These are phyloP conservation scores for Phallus indusiatus DNA, from an alignment of 768 basidiomycete species.

Conservation along the genomic window DNA sequence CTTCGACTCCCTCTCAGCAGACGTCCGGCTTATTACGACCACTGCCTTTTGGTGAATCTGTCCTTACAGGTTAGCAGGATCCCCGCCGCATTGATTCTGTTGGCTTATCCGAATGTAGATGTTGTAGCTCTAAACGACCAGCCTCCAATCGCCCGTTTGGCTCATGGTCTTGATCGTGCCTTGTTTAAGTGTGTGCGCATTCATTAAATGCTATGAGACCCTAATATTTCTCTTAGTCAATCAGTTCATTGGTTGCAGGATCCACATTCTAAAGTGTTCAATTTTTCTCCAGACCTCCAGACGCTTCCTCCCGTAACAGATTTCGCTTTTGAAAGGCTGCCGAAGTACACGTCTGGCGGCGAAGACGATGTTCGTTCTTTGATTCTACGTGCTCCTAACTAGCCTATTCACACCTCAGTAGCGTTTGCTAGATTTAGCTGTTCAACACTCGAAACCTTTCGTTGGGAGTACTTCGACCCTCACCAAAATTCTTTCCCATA, in stretches of 20 bases:
- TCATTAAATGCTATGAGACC: not conserved
- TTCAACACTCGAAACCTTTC: conserved; percentile 48
- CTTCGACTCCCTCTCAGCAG: not conserved
- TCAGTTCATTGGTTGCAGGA: conserved; percentile 87
- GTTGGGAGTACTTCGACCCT: conserved; percentile 87
- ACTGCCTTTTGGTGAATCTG: not conserved
- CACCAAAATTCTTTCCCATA: conserved; percentile 72
- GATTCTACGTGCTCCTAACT: not conserved
- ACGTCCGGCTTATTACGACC: not conserved
- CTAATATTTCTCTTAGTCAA: conserved; percentile 39
- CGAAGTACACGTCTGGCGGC: conserved; percentile 70
- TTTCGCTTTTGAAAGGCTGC: conserved; percentile 76
- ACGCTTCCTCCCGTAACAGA: conserved; percentile 66
- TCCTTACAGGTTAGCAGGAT: conserved; percentile 3
- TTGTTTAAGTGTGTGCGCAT: conserved; percentile 56
- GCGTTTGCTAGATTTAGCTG: conserved; percentile 59
- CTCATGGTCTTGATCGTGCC: conserved; percentile 59
- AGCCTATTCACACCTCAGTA: conserved; percentile 18
- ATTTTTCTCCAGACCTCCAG: conserved; percentile 67
- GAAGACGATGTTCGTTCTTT: conserved; percentile 47
- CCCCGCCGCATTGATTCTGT: not conserved
- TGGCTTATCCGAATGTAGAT: conserved; percentile 24
- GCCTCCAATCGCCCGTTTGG: conserved; percentile 50
- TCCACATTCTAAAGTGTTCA: conserved; percentile 76
- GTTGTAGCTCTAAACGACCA: conserved; percentile 33